A percentile compares a stretch with the other conserved stretches of the same genome.
phyloP scores from a whole-genome alignment of 495 filamentous ascomycete genomes.

The Aspergillus biplanus region DNA sequence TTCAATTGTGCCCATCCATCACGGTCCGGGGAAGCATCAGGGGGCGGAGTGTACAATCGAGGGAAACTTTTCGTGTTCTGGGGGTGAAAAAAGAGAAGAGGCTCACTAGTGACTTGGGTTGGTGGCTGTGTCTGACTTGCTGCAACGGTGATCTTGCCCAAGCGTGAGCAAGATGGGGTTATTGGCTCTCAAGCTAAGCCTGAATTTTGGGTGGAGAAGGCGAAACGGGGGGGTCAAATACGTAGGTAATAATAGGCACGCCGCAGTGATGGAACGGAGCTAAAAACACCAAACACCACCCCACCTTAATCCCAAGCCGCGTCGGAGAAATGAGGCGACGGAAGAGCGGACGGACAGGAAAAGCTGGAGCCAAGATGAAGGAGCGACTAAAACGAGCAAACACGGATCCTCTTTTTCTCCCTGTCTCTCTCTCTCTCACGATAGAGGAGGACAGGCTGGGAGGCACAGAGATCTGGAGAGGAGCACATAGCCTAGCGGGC shows the following conservation, averaged over 20 bases:
- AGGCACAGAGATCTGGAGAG: not conserved
- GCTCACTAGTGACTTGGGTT: conserved; percentile 16
- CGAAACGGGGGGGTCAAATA: not conserved
- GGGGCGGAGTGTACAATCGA: not conserved
- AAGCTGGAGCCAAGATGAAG: not conserved
- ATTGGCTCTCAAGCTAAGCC: conserved; percentile 15
- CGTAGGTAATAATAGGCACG: conserved; percentile 1
- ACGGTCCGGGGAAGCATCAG: conserved; percentile 16
- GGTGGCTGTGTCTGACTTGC: conserved; percentile 27
- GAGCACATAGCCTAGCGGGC: not conserved
- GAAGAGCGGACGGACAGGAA: not conserved
- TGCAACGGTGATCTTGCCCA: conserved; percentile 25
- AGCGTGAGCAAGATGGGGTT: conserved; percentile 7
- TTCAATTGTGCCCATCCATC: conserved; percentile 25
- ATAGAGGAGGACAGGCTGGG: not conserved
- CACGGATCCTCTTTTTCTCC: too few species aligned
- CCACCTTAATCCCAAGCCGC: not conserved
- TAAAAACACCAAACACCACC: not conserved
- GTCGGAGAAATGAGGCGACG: not conserved
- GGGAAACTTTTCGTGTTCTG: not conserved
- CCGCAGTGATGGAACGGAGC: conserved; percentile 3
- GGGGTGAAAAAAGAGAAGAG: not conserved
- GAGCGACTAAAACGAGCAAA: not conserved
- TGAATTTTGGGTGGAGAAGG: conserved; percentile 8
- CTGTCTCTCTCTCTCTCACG: too few species aligned